phyloP scores from a whole-genome alignment of 352 stramenopile species.

The Achlya hypogyna region DNA sequence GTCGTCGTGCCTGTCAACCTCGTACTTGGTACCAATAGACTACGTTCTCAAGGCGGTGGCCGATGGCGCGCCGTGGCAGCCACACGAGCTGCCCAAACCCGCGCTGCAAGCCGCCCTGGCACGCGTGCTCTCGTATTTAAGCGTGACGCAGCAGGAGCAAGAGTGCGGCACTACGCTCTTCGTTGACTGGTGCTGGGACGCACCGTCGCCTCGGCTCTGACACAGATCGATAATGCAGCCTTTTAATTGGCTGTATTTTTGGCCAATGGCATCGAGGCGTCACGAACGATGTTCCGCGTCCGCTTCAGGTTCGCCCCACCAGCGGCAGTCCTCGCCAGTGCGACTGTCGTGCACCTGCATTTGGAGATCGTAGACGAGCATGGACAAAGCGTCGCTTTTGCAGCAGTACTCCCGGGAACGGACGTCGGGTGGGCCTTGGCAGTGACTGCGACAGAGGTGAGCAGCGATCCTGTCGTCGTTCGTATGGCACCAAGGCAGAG shows the following conservation, averaged over 20 bases:
- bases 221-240: background rate
- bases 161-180: slow-evolving; percentile 11
- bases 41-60: background rate
- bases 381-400: background rate
- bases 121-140: slow-evolving; percentile 11
- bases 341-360: background rate
- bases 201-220: background rate
- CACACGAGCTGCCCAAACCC: background rate
- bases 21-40: background rate
- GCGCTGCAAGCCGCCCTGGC: background rate
- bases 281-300: background rate
- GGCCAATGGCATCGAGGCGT: too few species aligned
- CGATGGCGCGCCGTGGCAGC: background rate
- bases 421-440: background rate
- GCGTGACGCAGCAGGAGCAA: background rate
- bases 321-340: background rate
- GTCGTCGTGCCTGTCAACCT: slow-evolving; percentile 4
- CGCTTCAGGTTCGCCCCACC: slow-evolving; percentile 12
- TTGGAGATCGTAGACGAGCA: slow-evolving; percentile 11
- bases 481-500: too few species aligned
- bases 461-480: too few species aligned
- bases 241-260: too few species aligned
- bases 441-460: background rate
- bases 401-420: background rate
- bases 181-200: background rate